A percentile compares a stretch with the other conserved stretches of the same genome.
phyloP scores from a whole-genome alignment of 1,284 basidiomycete species.

The Filobasidium uniguttulatum region DNA sequence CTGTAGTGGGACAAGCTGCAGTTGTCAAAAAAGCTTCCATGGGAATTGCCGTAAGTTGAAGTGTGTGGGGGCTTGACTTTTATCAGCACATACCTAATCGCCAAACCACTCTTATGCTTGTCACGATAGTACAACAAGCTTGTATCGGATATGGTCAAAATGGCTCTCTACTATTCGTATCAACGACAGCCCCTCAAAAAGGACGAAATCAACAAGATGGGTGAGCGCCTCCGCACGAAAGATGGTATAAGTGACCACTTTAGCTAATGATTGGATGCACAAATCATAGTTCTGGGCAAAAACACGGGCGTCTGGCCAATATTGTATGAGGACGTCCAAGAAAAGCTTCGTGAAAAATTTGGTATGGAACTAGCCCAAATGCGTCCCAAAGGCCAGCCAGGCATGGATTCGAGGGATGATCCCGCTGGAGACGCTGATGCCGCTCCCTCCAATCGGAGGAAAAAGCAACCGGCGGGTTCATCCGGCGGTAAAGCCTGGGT shows the following conservation, averaged over 20 bases:
- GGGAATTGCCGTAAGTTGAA: slow-evolving; percentile 3
- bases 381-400: slow-evolving; percentile 19
- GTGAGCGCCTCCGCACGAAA: slow-evolving; percentile 16
- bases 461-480: slow-evolving; percentile 15
- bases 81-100: too few relatives aligned
- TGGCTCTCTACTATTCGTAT: slow-evolving; percentile 32
- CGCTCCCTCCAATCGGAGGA: not conserved
- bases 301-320: slow-evolving; percentile 5
- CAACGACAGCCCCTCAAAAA: slow-evolving; percentile 23
- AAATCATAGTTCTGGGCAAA: not conserved
- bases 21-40: too few relatives aligned
- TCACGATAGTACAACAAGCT: slow-evolving; percentile 23
- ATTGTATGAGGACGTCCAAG: slow-evolving; percentile 24
- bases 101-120: not conserved
- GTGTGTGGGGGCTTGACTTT: too few relatives aligned
- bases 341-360: slow-evolving; percentile 20
- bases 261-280: not conserved
- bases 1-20: too few relatives aligned
- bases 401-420: too few relatives aligned
- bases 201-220: slow-evolving; percentile 21
- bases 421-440: too few relatives aligned
- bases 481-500: slow-evolving; percentile 19
- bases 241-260: not conserved
- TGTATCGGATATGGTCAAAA: slow-evolving; percentile 25
- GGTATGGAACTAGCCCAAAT: slow-evolving; percentile 34